Evolutionary conservation across 2,329 filamentous ascomycete species (phyloP).

Genomic region (Sphaceloma murrayae): DNA sequence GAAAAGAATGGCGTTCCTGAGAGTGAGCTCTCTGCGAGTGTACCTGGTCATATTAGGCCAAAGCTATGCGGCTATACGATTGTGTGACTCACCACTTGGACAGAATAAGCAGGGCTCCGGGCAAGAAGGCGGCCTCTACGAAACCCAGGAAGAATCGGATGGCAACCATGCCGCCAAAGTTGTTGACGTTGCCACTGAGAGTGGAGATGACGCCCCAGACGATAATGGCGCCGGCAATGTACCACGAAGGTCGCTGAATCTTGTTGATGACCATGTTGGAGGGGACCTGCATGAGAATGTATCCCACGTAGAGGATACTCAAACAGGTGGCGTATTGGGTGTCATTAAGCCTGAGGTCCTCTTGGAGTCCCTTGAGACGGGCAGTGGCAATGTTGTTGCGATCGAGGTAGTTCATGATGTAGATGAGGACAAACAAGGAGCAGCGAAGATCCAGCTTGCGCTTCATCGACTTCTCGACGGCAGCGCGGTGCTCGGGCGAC

Average conservation of each 20-base stretch:
- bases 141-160: slow-evolving; percentile 34
- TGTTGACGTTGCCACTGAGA: slow-evolving; percentile 27
- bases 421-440: slow-evolving; percentile 61
- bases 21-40: slow-evolving; percentile 37
- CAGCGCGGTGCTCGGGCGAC: slow-evolving; percentile 9
- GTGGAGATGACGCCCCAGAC: slow-evolving; percentile 34
- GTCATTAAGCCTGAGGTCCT: slow-evolving; percentile 47
- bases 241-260: slow-evolving; percentile 32
- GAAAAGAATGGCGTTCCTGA: slow-evolving; percentile 23
- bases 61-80: neutral
- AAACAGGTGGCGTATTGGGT: slow-evolving; percentile 46
- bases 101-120: slow-evolving; percentile 30
- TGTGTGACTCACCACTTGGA: neutral
- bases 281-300: slow-evolving; percentile 37
- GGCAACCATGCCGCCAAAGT: slow-evolving; percentile 30
- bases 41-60: slow-evolving; percentile 38
- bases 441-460: slow-evolving; percentile 62
- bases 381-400: slow-evolving; percentile 52
- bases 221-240: slow-evolving; percentile 31
- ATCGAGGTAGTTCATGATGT: slow-evolving; percentile 65
- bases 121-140: slow-evolving; percentile 37
- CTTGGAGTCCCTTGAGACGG: slow-evolving; percentile 53
- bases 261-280: slow-evolving; percentile 40
- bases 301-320: slow-evolving; percentile 53
- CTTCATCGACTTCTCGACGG: slow-evolving; percentile 47